Evolutionary conservation across 1,284 basidiomycete genomes (phyloP).

Genomic region (Heterobasidion annosum): DNA sequence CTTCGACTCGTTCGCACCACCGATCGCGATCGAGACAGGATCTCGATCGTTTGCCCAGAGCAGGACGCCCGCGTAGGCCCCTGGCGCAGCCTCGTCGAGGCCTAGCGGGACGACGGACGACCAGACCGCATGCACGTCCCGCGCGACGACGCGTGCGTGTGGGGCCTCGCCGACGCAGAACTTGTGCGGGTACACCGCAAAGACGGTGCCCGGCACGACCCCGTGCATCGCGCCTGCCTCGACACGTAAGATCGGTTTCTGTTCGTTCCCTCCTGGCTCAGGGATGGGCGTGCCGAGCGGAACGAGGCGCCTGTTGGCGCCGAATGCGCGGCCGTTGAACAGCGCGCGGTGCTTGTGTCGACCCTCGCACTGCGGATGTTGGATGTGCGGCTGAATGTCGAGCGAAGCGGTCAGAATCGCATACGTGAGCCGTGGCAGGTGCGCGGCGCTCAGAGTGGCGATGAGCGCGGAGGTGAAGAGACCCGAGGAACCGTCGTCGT

Average conservation of each 20-base stretch:
- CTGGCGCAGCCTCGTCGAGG: background rate
- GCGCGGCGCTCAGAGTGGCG: background rate
- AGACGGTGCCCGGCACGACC: constrained; percentile 5
- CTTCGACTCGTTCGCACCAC: background rate
- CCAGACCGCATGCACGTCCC: background rate
- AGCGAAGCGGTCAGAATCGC: background rate
- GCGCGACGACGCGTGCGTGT: background rate
- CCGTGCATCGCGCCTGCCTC: constrained; percentile 9
- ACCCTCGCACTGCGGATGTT: constrained; percentile 12
- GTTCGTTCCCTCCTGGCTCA: background rate
- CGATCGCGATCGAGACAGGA: background rate
- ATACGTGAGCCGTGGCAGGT: background rate
- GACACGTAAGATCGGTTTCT: background rate
- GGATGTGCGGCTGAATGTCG: background rate
- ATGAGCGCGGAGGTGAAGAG: background rate
- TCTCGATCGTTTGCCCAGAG: background rate
- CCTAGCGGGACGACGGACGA: background rate
- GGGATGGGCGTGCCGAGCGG: background rate
- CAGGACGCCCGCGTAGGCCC: background rate
- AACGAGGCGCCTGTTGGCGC: background rate
- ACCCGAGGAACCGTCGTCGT: background rate
- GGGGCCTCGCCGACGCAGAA: background rate
- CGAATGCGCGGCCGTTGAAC: constrained; percentile 2
- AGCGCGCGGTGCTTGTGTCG: constrained; percentile 5
- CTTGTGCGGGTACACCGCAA: background rate